phyloP scores from a whole-genome alignment of 139 green algal genomes.

The Tetraselmis striata region DNA sequence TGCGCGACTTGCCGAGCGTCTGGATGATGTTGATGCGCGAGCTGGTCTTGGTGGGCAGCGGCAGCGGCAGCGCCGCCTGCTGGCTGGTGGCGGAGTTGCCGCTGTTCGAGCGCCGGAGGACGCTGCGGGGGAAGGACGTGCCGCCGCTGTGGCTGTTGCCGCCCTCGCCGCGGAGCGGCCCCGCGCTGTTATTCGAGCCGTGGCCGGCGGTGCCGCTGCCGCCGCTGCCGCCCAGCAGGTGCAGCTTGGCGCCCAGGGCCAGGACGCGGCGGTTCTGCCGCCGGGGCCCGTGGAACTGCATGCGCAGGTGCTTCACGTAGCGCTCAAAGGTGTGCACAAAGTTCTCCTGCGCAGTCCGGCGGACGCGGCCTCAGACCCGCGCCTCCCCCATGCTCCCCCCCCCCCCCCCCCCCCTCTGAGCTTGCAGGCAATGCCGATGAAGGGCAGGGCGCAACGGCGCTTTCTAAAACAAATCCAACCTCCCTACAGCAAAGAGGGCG shows the following conservation, averaged over 20 bases:
- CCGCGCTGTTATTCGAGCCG: too few relatives aligned
- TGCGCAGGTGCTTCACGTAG: conserved; percentile 41
- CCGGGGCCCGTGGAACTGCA: conserved; percentile 18
- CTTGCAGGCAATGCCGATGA: too few relatives aligned
- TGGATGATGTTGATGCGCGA: too few relatives aligned
- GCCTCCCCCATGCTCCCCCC: too few relatives aligned
- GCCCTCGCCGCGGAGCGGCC: not conserved
- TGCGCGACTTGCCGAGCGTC: not conserved
- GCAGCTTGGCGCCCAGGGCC: conserved; percentile 14
- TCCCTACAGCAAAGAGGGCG: too few relatives aligned
- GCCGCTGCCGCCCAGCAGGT: conserved; percentile 21
- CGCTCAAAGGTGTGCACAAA: conserved; percentile 59
- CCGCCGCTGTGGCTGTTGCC: conserved; percentile 1
- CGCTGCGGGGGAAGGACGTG: not conserved
- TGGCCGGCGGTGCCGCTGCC: not conserved
- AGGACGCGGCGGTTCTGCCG: not conserved
- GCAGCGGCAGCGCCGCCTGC: not conserved
- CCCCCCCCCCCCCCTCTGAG: too few relatives aligned
- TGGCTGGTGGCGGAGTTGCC: conserved; percentile 10
- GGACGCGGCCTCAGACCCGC: too few relatives aligned
- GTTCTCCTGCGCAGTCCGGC: too few relatives aligned
- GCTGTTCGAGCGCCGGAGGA: not conserved
- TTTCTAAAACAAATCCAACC: too few relatives aligned
- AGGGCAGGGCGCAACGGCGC: too few relatives aligned
- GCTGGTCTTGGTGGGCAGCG: not conserved